phyloP scores from a whole-genome alignment of 2,329 filamentous ascomycete species.

The Calonectria henricotiae region DNA sequence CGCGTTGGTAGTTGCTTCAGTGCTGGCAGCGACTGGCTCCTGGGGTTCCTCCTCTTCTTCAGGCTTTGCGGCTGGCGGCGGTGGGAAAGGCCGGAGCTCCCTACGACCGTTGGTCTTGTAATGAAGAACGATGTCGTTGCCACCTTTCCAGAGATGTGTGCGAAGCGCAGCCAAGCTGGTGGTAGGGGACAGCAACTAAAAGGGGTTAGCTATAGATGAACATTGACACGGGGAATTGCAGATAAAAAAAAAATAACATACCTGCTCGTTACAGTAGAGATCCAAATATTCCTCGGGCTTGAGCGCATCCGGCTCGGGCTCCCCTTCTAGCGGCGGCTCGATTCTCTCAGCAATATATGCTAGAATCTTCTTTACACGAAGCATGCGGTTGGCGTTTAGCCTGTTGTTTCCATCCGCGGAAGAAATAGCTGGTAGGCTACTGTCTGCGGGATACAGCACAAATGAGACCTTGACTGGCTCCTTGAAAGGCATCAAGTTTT shows the following conservation, averaged over 20 bases:
- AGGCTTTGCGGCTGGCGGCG: conserved; percentile 42
- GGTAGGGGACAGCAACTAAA: conserved; percentile 78
- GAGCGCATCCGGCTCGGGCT: conserved; percentile 72
- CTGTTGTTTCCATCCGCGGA: conserved; percentile 87
- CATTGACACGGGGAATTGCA: background rate
- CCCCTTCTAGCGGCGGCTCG: conserved; percentile 77
- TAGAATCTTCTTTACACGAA: conserved; percentile 94
- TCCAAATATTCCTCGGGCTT: conserved; percentile 95
- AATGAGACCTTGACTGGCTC: conserved; percentile 99
- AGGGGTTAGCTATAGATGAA: conserved; percentile 36
- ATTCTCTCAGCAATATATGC: conserved; percentile 94
- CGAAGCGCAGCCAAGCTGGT: conserved; percentile 97
- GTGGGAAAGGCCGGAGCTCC: conserved; percentile 64
- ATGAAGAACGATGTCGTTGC: conserved; percentile 91
- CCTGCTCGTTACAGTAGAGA: conserved; percentile 93
- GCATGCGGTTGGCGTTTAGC: conserved; percentile 96
- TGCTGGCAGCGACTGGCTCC: conserved; percentile 38
- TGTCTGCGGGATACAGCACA: conserved; percentile 84
- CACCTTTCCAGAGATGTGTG: conserved; percentile 93
- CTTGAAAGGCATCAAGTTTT: conserved; percentile 87
- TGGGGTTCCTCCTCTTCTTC: conserved; percentile 45
- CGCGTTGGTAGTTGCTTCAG: conserved; percentile 43
- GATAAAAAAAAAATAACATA: conserved; percentile 61
- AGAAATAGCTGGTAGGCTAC: conserved; percentile 79
- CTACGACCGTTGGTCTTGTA: conserved; percentile 95